Evolutionary conservation across 1,284 basidiomycete genomes (phyloP).

Genomic region (Sphagnurus paluster): DNA sequence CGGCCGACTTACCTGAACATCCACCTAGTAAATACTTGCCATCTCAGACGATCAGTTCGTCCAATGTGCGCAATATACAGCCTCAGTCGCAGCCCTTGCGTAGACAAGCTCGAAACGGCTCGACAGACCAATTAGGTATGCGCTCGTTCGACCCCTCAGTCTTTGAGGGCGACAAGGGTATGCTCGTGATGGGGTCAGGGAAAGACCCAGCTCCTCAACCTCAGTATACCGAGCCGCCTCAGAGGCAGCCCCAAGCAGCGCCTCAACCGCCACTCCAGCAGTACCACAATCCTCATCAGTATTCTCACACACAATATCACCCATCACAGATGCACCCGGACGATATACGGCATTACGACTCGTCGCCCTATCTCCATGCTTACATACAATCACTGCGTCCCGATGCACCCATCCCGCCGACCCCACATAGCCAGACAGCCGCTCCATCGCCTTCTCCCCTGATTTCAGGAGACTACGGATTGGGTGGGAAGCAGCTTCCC

Average conservation of each 20-base stretch:
- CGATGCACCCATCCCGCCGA: conserved; percentile 72
- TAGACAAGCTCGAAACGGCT: conserved; percentile 43
- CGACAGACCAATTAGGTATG: conserved; percentile 62
- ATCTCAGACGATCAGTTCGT: conserved; percentile 27
- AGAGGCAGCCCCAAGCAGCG: conserved; percentile 19
- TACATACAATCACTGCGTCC: conserved; percentile 61
- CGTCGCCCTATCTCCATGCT: conserved; percentile 56
- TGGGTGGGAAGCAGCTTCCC: conserved; percentile 31
- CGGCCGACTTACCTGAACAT: conserved; percentile 53
- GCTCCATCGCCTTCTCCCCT: conserved; percentile 68
- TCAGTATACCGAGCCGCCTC: conserved; percentile 27
- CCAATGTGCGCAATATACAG: conserved; percentile 21
- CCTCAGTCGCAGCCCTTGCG: conserved; percentile 22
- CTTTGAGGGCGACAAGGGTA: conserved; percentile 40
- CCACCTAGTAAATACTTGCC: conserved; percentile 30
- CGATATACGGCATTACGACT: conserved; percentile 53
- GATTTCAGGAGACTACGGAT: conserved; percentile 25
- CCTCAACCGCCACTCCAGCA: conserved; percentile 19
- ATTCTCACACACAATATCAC: conserved; percentile 30
- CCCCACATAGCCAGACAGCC: conserved; percentile 70
- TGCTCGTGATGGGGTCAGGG: conserved; percentile 24
- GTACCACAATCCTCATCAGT: conserved; percentile 16
- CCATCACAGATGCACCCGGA: conserved; percentile 42
- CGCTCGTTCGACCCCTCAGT: conserved; percentile 54
- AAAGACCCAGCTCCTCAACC: conserved; percentile 22